Percentiles rank a stretch among this genome's conserved stretches.
These are phyloP conservation scores for Debaryomyces castellii DNA, from an alignment of 805 yeast genomes.

Conservation along the genomic window DNA sequence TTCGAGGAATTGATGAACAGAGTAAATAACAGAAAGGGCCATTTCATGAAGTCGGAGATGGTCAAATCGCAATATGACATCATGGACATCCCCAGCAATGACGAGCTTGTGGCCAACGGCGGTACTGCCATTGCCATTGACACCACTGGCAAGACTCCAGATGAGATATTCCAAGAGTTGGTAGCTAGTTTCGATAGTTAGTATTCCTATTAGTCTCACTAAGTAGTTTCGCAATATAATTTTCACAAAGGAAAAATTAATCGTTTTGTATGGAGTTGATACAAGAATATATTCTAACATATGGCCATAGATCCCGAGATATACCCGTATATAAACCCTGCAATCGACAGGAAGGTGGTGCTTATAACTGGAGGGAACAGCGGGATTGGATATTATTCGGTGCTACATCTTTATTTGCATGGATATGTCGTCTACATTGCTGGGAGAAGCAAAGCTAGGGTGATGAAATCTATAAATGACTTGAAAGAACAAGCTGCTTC, in stretches of 20 bases:
- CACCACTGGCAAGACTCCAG: constrained; percentile 30
- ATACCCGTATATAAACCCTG: constrained; percentile 64
- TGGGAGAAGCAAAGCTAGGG: constrained; percentile 61
- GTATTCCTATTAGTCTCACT: neutral
- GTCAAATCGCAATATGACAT: constrained; percentile 73
- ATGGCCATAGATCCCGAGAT: constrained; percentile 41
- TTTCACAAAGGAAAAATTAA: neutral
- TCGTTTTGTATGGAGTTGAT: neutral
- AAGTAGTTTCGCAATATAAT: constrained; percentile 2
- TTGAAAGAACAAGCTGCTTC: constrained; percentile 53
- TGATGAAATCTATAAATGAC: constrained; percentile 55
- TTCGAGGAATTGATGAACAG: constrained; percentile 60
- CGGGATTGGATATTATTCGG: constrained; percentile 79
- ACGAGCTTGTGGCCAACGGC: constrained; percentile 35
- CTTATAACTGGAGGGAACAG: constrained; percentile 80
- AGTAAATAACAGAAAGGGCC: constrained; percentile 64
- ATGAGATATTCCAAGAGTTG: constrained; percentile 23
- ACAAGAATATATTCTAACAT: neutral
- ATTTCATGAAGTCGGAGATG: constrained; percentile 88
- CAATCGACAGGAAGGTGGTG: constrained; percentile 56
- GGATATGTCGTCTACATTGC: constrained; percentile 76
- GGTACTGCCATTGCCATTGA: constrained; percentile 37
- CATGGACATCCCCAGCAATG: constrained; percentile 64
- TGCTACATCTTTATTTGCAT: constrained; percentile 71
- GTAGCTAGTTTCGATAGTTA: neutral